Percentiles rank a stretch among this genome's conserved stretches.
These are phyloP conservation scores for Mucor racemosus DNA, from an alignment of 371 early-diverging fungal species.

Conservation along the genomic window DNA sequence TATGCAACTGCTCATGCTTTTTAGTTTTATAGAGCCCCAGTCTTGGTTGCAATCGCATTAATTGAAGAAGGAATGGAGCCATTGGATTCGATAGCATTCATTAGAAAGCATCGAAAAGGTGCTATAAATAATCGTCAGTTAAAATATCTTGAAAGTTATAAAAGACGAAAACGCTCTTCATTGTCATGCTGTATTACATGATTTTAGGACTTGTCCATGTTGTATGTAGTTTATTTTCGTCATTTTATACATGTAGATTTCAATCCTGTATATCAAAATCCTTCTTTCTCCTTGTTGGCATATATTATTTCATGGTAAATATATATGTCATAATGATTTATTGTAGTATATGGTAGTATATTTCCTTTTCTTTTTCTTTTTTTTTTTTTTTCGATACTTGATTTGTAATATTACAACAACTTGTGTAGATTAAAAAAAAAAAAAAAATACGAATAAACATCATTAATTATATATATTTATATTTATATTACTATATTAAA, in stretches of 20 bases:
- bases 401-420: neutral
- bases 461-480: neutral
- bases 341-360: neutral
- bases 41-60: conserved; percentile 73
- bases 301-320: neutral
- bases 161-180: conserved; percentile 32
- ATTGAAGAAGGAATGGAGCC: conserved; percentile 82
- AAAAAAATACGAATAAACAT: neutral
- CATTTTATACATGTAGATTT: neutral
- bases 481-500: too few relatives aligned
- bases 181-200: conserved; percentile 17
- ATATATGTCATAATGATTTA: neutral
- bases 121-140: conserved; percentile 80
- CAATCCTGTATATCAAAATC: neutral
- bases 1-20: neutral
- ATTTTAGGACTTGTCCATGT: neutral
- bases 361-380: too few relatives aligned
- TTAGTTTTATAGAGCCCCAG: conserved; percentile 54
- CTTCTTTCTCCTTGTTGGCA: neutral
- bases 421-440: neutral
- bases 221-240: neutral
- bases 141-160: conserved; percentile 67
- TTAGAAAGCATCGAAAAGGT: conserved; percentile 74
- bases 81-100: conserved; percentile 72
- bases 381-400: neutral